Evolutionary conservation across 768 basidiomycete genomes (phyloP).

Genomic region (Podaxis sp.): DNA sequence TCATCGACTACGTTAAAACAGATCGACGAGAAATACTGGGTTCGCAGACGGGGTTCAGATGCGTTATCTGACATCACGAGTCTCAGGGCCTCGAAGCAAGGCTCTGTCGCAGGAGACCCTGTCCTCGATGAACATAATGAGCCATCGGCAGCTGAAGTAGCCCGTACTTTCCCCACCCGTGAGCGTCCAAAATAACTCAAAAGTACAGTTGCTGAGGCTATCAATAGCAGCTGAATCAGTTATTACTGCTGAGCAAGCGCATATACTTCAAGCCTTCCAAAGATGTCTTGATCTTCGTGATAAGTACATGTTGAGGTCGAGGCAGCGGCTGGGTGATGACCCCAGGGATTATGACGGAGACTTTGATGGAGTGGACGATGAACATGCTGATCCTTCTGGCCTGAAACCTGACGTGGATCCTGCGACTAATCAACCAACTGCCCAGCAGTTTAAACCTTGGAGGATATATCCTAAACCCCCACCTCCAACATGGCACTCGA

Average conservation of each 20-base stretch:
- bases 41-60: conserved; percentile 62
- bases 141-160: conserved; percentile 12
- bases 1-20: conserved; percentile 20
- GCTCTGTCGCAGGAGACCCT: conserved; percentile 21
- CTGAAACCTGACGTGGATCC: conserved; percentile 57
- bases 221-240: conserved; percentile 20
- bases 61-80: conserved; percentile 38
- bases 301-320: conserved; percentile 87
- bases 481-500: conserved; percentile 95
- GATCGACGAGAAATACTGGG: conserved; percentile 74
- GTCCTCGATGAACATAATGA: conserved; percentile 32
- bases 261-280: conserved; percentile 68
- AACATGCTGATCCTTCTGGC: conserved; percentile 59
- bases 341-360: conserved; percentile 85
- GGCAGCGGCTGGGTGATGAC: conserved; percentile 92
- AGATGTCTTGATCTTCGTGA: conserved; percentile 89
- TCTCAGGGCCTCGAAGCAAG: conserved; percentile 23
- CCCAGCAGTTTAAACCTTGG: conserved; percentile 54
- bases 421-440: conserved; percentile 12
- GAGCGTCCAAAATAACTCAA: conserved; percentile 8
- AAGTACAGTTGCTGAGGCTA: not conserved
- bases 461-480: conserved; percentile 90
- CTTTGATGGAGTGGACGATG: conserved; percentile 66
- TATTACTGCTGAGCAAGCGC: conserved; percentile 41
- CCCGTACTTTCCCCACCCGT: conserved; percentile 27